Evolutionary conservation across 2,329 filamentous ascomycete species (phyloP).

Genomic region (Aspergillus fijiensis): DNA sequence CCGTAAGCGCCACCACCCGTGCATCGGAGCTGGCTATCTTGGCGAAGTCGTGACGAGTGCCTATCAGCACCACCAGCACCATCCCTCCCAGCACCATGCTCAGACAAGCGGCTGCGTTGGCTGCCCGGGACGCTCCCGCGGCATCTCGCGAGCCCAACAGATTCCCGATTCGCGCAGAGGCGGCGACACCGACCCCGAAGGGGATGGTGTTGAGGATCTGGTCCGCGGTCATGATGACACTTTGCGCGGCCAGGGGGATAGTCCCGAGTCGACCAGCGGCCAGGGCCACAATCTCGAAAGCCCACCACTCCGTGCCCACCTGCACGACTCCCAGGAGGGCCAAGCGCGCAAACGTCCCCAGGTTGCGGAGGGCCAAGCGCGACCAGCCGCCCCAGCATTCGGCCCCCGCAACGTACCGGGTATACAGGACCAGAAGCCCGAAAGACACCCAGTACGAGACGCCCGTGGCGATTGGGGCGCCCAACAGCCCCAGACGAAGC

Average conservation of each 20-base stretch:
- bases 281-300: constrained; percentile 85
- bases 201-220: constrained; percentile 83
- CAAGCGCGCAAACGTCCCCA: constrained; percentile 69
- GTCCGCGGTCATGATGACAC: constrained; percentile 86
- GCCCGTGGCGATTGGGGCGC: constrained; percentile 77
- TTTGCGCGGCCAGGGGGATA: constrained; percentile 76
- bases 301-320: constrained; percentile 92
- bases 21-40: constrained; percentile 78
- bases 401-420: constrained; percentile 66
- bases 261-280: constrained; percentile 79
- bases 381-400: constrained; percentile 79
- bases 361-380: constrained; percentile 63
- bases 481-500: constrained; percentile 69
- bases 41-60: constrained; percentile 69
- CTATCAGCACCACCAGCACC: constrained; percentile 69
- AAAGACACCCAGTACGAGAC: constrained; percentile 87
- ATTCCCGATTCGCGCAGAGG: constrained; percentile 75
- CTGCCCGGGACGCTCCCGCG: constrained; percentile 66
- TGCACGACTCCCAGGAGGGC: constrained; percentile 76
- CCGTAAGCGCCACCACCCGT: constrained; percentile 69
- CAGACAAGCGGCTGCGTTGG: constrained; percentile 72
- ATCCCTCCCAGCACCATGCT: constrained; percentile 67
- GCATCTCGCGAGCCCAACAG: constrained; percentile 69
- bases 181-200: constrained; percentile 81
- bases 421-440: constrained; percentile 70